A percentile compares a stretch with the other conserved stretches of the same genome.
Evolutionary conservation across 225 moss, liverwort and hornwort genomes (phyloP).

Genomic region (Thuidium tamariscinum): DNA sequence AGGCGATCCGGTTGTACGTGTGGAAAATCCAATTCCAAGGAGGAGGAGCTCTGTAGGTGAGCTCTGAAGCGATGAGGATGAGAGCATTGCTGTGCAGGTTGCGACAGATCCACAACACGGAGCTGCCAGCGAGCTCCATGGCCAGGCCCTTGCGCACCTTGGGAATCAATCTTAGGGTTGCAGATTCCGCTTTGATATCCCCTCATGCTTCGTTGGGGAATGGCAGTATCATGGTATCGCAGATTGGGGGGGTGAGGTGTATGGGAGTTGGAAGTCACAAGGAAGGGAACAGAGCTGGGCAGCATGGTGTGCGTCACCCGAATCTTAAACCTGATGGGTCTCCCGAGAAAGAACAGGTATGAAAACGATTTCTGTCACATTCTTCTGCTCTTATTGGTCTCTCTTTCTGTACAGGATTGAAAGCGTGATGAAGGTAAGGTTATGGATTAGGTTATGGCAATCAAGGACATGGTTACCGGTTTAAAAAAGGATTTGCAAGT

Average conservation of each 20-base stretch:
- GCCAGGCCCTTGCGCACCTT: neutral
- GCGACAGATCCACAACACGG: neutral
- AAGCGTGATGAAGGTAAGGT: neutral
- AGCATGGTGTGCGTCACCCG: conserved; percentile 19
- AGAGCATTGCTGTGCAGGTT: conserved; percentile 12
- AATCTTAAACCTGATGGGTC: conserved; percentile 25
- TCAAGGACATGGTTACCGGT: neutral
- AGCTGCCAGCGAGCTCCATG: neutral
- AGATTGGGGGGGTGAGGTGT: conserved; percentile 1
- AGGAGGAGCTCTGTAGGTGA: neutral
- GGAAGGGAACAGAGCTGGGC: conserved; percentile 30
- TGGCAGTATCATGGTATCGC: neutral
- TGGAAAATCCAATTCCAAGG: neutral
- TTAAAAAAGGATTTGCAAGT: neutral
- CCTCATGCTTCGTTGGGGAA: neutral
- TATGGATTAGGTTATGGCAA: neutral
- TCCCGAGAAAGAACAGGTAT: conserved; percentile 24
- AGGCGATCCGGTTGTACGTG: neutral
- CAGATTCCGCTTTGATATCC: neutral
- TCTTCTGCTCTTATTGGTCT: neutral
- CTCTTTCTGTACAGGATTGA: neutral
- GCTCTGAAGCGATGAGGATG: conserved; percentile 5
- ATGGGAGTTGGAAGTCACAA: conserved; percentile 35
- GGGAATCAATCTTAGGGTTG: neutral
- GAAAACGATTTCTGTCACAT: neutral